Evolutionary conservation across 345 rosid genomes (phyloP).

Genomic region (sweet orange (Citrus sinensis)): DVS_A1.0 CM039163.1:38232001-38232500

Average conservation of each 20-base stretch:
- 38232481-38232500: not conserved
- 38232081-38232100: not conserved
- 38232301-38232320: not conserved
- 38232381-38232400: not conserved
- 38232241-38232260: not conserved
- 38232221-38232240: not conserved
- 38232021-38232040: not conserved
- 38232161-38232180: conserved; percentile 87
- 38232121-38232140: conserved; percentile 84
- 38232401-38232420: too few relatives aligned
- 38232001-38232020: conserved; percentile 58
- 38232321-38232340: not conserved
- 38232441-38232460: not conserved
- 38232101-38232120: conserved; percentile 81
- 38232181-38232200: conserved; percentile 15
- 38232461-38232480: not conserved
- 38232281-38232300: not conserved
- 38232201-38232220: not conserved
- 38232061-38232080: not conserved
- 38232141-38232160: conserved; percentile 83
- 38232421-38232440: not conserved
- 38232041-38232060: not conserved
- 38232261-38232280: not conserved
- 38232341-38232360: not conserved
- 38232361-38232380: not conserved